Evolutionary conservation across 2,329 filamentous ascomycete genomes (phyloP), one percentile per base, ranked within the genome.

Genomic region (Chaetomium sp.): DNA sequence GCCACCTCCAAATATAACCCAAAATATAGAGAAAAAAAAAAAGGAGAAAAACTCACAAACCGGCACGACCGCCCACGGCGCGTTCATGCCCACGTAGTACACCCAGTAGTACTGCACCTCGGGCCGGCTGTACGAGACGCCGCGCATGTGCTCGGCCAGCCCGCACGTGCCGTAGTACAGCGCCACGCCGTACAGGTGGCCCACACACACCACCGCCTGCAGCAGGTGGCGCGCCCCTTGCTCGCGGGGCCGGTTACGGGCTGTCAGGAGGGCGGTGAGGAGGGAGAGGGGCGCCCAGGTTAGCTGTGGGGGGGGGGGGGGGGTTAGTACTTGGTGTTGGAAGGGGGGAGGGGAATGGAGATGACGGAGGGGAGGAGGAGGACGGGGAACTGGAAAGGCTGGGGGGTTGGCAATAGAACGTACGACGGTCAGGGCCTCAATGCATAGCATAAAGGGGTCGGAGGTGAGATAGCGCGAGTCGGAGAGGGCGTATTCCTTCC

Each of bases 401-500:
- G 7, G 23, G 7, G 42, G 25, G 53, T n/a, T n/a, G n/a, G n/a
- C n/a, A n/a, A n/a, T n/a, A n/a, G n/a, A n/a, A 69, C 87, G 72
- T 78, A 93, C 90, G 50, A 87, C 87, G 1, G 93, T 96, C 67
- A 96, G 86, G 21, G 84, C 87, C 81, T 97, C 93, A 76, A 96
- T 89, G 75, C 90, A 93, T n/a, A 96, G 80, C 70, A 95, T 92
- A 72, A 96, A 93, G 1, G 89, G 84, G 73, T 95, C 90, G 21
- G 88, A 87, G 2, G 89, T 93, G 70, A 97, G 80, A 74, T 97
- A 97, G 51, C 93, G 85, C 62, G 92, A 96, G 78, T 97, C 93
- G 2, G 91, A 93, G 38, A 93, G 83, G 3, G 91, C 84, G 75
- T 97, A 97, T 77, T 97, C 93, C 75, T 97, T 97, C 93, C 93